Conservation (phyloP, 352 stramenopile genomes). For the Phytopythium mirpurense region DNA sequence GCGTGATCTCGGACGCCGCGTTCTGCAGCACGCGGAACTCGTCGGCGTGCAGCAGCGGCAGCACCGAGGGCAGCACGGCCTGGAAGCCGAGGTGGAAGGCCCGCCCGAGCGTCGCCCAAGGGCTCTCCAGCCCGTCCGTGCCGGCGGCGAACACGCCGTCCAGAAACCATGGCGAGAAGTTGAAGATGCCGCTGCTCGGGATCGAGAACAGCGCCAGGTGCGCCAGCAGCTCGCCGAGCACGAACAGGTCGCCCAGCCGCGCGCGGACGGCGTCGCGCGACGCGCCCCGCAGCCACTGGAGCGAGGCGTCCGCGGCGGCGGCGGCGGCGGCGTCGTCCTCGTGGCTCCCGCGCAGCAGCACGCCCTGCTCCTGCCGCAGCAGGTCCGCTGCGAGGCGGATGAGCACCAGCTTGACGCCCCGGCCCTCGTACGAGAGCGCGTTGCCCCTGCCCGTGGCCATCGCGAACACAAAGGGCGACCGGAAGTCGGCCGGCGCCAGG, state of each 20-base stretch:
- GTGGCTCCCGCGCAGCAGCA: slow-evolving; percentile 18
- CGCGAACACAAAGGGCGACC: slow-evolving; percentile 34
- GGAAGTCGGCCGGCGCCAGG: slow-evolving; percentile 40
- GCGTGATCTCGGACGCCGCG: slow-evolving; percentile 12
- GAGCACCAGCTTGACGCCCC: slow-evolving; percentile 33
- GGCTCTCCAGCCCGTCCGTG: slow-evolving; percentile 3
- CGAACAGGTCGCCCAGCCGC: slow-evolving; percentile 41
- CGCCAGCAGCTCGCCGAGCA: slow-evolving; percentile 59
- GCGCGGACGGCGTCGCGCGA: slow-evolving; percentile 7
- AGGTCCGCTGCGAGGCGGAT: slow-evolving; percentile 28
- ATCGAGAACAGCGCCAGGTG: slow-evolving; percentile 50
- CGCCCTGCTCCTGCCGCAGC: slow-evolving; percentile 22
- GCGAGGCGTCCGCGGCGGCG: no score
- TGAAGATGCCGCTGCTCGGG: slow-evolving; percentile 40
- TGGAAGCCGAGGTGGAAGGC: slow-evolving; percentile 55
- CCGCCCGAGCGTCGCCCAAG: slow-evolving; percentile 16
- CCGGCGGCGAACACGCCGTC: slow-evolving; percentile 25
- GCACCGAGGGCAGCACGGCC: slow-evolving; percentile 40
- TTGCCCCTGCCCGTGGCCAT: slow-evolving; percentile 13
- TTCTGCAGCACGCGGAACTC: slow-evolving; percentile 60
- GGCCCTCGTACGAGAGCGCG: slow-evolving; percentile 11
- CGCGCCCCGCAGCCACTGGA: neutral
- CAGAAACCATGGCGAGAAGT: slow-evolving; percentile 54
- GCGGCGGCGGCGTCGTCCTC: neutral
- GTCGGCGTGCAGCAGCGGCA: slow-evolving; percentile 37